Base-by-base conservation (phyloP, 2,329 filamentous ascomycete genomes). In the Cordyceps cateniannulata region DNA sequence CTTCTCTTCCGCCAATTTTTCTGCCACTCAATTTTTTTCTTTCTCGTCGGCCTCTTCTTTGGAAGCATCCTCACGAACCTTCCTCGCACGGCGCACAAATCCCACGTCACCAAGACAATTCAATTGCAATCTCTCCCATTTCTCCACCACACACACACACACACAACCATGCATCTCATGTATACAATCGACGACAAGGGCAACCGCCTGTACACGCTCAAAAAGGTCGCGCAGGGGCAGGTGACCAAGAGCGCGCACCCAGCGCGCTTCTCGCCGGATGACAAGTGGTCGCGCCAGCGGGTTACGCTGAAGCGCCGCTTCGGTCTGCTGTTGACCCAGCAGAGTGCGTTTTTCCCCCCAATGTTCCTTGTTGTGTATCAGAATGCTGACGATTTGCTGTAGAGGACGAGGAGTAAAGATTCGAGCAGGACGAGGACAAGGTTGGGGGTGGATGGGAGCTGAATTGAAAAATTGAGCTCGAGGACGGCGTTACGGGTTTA, bases 191-290 rank as follows among this genome's bases (percentile, higher is more conserved):
- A 92, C 76, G 75, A 83, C 68, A 79, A 84, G 64, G 93, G 93
- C 82, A 93, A 91, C 81, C 91, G 93, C 75, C 79, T 89, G 70
- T 99, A 98, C 84, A 98, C 95, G 52, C 86, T 98, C 66, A 93
- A 97, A 80, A 97, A 98, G 81, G 85, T 96, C 67, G 80, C 83
- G 69, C 82, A 86, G 69, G 89, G 89, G 72, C 85, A 92, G 73
- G 91, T 97, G 71, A 96, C 93, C 75, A 96, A 96, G 83, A 95
- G 90, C 59, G 95, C 95, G 61, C 93, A 98, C 79, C 93, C 95
- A 51, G 95, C 95, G 48, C 85, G 95, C 68, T 99, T 98, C 82
- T 96, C 91, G 51, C 95, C 95, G 65, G 95, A 99, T 78, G 95
- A 99, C 83, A 96, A 97, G 83, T 98, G 96, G 84, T 96, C 92